Evolutionary conservation across 108 stramenopile species (phyloP).

Genomic region (Seminavis robusta): DNA sequence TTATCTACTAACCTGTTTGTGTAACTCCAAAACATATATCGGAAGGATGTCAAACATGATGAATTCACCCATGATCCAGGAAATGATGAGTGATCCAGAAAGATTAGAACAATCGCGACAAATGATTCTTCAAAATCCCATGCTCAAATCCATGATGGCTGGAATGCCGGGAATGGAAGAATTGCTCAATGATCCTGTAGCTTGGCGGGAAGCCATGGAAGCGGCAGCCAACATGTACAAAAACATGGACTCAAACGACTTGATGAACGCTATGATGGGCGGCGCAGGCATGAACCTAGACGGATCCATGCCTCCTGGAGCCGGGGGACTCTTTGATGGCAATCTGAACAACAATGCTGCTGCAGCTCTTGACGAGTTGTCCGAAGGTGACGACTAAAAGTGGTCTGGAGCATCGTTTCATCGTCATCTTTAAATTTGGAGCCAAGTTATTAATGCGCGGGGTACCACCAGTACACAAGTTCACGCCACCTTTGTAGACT

Average conservation of each 20-base stretch:
- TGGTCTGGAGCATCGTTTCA: too few relatives aligned
- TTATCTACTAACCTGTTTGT: not conserved
- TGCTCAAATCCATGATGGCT: conserved; percentile 76
- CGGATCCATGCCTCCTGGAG: conserved; percentile 15
- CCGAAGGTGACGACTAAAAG: conserved; percentile 38
- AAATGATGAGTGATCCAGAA: conserved; percentile 72
- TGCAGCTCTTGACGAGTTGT: conserved; percentile 55
- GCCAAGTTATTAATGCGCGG: too few relatives aligned
- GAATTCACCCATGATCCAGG: conserved; percentile 73
- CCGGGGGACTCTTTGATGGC: conserved; percentile 29
- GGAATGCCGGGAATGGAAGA: conserved; percentile 82
- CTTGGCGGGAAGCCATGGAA: conserved; percentile 62
- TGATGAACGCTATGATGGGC: conserved; percentile 49
- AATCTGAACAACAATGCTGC: conserved; percentile 7
- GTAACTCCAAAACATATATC: conserved; percentile 10
- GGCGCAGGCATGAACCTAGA: conserved; percentile 17
- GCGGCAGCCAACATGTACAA: conserved; percentile 57
- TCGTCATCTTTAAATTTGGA: too few relatives aligned
- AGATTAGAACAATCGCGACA: conserved; percentile 78
- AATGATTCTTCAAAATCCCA: conserved; percentile 80
- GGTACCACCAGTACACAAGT: too few relatives aligned
- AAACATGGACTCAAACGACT: conserved; percentile 45
- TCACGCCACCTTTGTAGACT: too few relatives aligned
- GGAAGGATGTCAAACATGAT: conserved; percentile 55
- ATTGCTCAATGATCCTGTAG: conserved; percentile 53